Conservation (phyloP, 352 stramenopile genomes). For the Globisporangium solare region DNA sequence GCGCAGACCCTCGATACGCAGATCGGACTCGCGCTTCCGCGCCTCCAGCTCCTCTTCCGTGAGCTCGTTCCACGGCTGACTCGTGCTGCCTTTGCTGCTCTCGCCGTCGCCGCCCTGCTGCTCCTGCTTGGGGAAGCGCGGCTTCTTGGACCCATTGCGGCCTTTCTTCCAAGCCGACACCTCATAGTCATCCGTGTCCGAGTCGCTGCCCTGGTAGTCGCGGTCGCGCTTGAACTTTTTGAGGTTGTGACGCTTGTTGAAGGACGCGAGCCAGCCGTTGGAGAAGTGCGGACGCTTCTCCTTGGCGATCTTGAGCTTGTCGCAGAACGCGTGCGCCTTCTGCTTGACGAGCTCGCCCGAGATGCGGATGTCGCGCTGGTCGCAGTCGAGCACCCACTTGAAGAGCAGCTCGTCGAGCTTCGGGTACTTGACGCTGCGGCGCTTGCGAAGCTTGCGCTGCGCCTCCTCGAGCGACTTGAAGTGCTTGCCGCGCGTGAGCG, state of each 20-base stretch:
- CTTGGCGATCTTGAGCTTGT: constrained; percentile 7
- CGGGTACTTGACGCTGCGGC: constrained; percentile 15
- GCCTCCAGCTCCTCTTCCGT: constrained; percentile 9
- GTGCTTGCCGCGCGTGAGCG: constrained; percentile 65
- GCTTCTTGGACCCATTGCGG: constrained; percentile 1
- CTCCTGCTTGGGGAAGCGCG: neutral
- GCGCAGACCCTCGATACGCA: constrained; percentile 15
- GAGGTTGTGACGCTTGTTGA: constrained; percentile 51
- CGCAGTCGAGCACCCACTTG: constrained; percentile 17
- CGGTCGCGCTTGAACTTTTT: constrained; percentile 20
- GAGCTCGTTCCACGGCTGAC: constrained; percentile 3
- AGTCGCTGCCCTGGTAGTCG: constrained; percentile 13
- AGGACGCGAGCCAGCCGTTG: constrained; percentile 13
- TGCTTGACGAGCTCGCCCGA: constrained; percentile 8
- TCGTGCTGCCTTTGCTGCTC: constrained; percentile 1
- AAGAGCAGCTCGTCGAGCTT: constrained; percentile 20
- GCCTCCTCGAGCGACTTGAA: constrained; percentile 72
- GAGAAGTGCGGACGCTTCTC: constrained; percentile 7
- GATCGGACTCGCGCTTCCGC: constrained; percentile 4
- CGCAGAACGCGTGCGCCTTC: constrained; percentile 5
- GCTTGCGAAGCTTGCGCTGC: constrained; percentile 50
- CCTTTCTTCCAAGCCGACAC: neutral
- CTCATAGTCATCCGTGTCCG: constrained; percentile 13
- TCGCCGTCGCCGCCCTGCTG: neutral
- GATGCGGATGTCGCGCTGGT: constrained; percentile 16